Conservation (phyloP, 371 early-diverging fungal genomes). For the Basidiobolus meristosporus region DNA sequence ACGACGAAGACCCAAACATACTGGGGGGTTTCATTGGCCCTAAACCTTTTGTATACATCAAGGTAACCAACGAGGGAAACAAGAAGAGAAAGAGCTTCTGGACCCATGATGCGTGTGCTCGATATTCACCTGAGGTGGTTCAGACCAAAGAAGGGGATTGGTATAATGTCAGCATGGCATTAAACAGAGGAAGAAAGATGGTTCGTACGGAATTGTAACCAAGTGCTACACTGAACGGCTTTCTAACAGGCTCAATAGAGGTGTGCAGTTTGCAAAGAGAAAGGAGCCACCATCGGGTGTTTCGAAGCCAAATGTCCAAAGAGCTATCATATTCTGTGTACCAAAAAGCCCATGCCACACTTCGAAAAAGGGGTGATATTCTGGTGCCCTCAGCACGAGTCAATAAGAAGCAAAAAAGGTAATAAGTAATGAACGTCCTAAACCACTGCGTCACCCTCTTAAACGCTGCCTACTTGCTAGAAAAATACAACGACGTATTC, state of each 20-base stretch:
- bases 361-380: conserved; percentile 67
- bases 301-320: conserved; percentile 66
- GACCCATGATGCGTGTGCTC: conserved; percentile 74
- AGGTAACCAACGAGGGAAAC: background rate
- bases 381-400: conserved; percentile 71
- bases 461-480: conserved; percentile 7
- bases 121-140: conserved; percentile 69
- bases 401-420: conserved; percentile 21
- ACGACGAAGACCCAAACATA: conserved; percentile 32
- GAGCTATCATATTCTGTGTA: conserved; percentile 69
- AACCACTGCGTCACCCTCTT: background rate
- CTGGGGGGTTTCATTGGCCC: conserved; percentile 38
- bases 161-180: conserved; percentile 70
- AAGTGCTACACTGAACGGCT: background rate
- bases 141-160: conserved; percentile 43
- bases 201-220: conserved; percentile 9
- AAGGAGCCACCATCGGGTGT: conserved; percentile 81
- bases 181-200: conserved; percentile 54
- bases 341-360: conserved; percentile 41
- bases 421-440: conserved; percentile 9
- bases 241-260: conserved; percentile 11
- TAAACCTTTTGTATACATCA: conserved; percentile 14
- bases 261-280: conserved; percentile 54
- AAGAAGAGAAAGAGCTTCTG: conserved; percentile 25
- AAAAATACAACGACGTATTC: conserved; percentile 43